These are phyloP conservation scores for Sherardia arvensis DNA, from an alignment of 257 asterid genomes.

Conservation along the genomic window DNA sequence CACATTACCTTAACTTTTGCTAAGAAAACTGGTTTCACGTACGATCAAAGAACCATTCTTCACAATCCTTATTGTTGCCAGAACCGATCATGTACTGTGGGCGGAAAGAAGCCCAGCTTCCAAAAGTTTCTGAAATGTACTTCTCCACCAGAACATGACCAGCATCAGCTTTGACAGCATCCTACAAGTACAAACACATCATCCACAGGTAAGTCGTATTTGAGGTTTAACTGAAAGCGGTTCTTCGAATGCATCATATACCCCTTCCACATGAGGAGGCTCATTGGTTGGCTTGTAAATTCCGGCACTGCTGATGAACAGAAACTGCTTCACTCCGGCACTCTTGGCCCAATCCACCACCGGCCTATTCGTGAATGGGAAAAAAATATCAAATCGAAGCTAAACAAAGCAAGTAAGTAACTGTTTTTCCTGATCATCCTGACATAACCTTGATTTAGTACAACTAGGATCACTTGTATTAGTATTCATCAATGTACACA, in stretches of 20 bases:
- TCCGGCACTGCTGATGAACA: constrained; percentile 95
- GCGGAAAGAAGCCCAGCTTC: constrained; percentile 71
- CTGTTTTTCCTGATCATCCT: not conserved
- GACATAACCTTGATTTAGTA: not conserved
- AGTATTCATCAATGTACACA: no score
- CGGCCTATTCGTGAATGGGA: constrained; percentile 37
- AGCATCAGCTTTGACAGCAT: constrained; percentile 75
- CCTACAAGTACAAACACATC: constrained; percentile 43
- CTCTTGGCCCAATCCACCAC: constrained; percentile 96
- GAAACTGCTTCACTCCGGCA: constrained; percentile 60
- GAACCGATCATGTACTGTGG: constrained; percentile 98
- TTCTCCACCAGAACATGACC: constrained; percentile 92
- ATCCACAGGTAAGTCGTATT: constrained; percentile 7
- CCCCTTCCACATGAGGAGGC: constrained; percentile 98
- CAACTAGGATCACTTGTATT: not conserved
- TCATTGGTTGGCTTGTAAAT: constrained; percentile 87
- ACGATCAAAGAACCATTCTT: constrained; percentile 98
- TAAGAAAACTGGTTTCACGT: constrained; percentile 19
- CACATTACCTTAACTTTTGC: not conserved
- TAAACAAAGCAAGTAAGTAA: not conserved
- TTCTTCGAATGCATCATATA: constrained; percentile 20
- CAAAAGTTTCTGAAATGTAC: constrained; percentile 59
- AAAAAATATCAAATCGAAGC: constrained; percentile 5
- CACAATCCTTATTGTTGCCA: constrained; percentile 95
- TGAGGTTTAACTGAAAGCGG: constrained; percentile 3